Conservation (phyloP, 1,284 basidiomycete species). For the Sanghuangporus baumii region DNA sequence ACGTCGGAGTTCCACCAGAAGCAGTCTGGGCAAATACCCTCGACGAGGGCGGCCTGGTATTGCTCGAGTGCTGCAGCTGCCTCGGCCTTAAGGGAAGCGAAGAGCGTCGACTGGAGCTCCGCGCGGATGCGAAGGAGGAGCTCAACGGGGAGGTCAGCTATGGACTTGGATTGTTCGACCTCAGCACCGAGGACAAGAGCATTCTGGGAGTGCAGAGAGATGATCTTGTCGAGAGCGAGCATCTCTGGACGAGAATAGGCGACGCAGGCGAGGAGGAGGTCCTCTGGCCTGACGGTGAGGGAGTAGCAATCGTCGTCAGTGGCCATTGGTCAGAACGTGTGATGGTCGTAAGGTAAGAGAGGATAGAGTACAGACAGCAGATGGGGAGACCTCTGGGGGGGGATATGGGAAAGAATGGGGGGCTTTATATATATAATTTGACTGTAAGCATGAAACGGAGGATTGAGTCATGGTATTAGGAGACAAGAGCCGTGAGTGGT, state of each 20-base stretch:
- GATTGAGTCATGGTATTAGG: too few relatives aligned
- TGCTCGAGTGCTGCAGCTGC: slow-evolving; percentile 33
- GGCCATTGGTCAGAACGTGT: neutral
- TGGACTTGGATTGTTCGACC: neutral
- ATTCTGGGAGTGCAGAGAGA: slow-evolving; percentile 15
- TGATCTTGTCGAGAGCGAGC: slow-evolving; percentile 35
- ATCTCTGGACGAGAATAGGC: slow-evolving; percentile 41
- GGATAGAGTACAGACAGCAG: neutral
- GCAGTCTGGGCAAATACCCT: slow-evolving; percentile 41
- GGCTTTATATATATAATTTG: too few relatives aligned
- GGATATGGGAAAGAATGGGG: neutral
- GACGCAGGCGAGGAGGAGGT: slow-evolving; percentile 45
- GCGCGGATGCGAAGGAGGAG: slow-evolving; percentile 40
- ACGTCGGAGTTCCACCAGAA: slow-evolving; percentile 41
- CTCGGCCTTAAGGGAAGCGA: slow-evolving; percentile 29
- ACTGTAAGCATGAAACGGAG: too few relatives aligned
- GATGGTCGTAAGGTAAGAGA: neutral
- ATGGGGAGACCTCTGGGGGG: neutral
- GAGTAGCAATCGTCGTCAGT: neutral
- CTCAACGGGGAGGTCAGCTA: slow-evolving; percentile 37
- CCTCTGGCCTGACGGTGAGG: slow-evolving; percentile 10
- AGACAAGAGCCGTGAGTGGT: too few relatives aligned
- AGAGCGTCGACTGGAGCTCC: slow-evolving; percentile 33
- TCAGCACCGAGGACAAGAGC: slow-evolving; percentile 23
- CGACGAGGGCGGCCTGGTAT: slow-evolving; percentile 37